phyloP scores from a whole-genome alignment of 768 basidiomycete species.

The Lentinula lateritia region DNA sequence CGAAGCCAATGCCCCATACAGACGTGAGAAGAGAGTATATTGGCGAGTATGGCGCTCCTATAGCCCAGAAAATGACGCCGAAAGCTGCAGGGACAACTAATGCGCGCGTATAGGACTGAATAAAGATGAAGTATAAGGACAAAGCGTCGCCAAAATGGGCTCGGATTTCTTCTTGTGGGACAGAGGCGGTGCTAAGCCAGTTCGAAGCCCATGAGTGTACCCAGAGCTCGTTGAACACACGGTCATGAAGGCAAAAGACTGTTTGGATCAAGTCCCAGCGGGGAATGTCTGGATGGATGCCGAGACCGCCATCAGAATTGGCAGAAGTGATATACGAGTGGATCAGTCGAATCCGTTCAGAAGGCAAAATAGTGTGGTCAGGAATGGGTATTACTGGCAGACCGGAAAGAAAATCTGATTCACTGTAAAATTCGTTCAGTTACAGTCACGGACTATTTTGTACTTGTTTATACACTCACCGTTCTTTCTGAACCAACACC shows the following conservation, averaged over 20 bases:
- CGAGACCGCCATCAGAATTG: constrained; percentile 72
- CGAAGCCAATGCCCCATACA: constrained; percentile 82
- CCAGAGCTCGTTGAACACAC: constrained; percentile 78
- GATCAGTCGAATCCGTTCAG: constrained; percentile 76
- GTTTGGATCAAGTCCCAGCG: constrained; percentile 80
- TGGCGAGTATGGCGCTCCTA: constrained; percentile 68
- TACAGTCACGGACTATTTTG: too few relatives aligned
- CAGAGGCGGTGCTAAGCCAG: neutral
- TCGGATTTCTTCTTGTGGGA: neutral
- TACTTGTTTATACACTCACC: constrained; percentile 38
- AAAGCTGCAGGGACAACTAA: constrained; percentile 71
- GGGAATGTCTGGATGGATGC: constrained; percentile 63
- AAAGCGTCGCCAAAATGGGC: constrained; percentile 71
- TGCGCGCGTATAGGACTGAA: constrained; percentile 76
- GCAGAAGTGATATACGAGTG: constrained; percentile 66
- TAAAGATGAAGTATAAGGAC: constrained; percentile 86
- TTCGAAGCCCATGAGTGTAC: constrained; percentile 58
- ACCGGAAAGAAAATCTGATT: constrained; percentile 72
- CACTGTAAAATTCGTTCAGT: constrained; percentile 29
- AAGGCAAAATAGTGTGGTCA: constrained; percentile 48
- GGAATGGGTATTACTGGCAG: constrained; percentile 50
- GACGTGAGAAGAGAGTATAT: constrained; percentile 69
- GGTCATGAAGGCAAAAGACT: constrained; percentile 82
- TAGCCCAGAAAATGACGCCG: constrained; percentile 64
- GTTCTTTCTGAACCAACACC: constrained; percentile 65